Base-by-base conservation (phyloP, 2,329 filamentous ascomycete genomes). In the Chaetomium sp. region DNA sequence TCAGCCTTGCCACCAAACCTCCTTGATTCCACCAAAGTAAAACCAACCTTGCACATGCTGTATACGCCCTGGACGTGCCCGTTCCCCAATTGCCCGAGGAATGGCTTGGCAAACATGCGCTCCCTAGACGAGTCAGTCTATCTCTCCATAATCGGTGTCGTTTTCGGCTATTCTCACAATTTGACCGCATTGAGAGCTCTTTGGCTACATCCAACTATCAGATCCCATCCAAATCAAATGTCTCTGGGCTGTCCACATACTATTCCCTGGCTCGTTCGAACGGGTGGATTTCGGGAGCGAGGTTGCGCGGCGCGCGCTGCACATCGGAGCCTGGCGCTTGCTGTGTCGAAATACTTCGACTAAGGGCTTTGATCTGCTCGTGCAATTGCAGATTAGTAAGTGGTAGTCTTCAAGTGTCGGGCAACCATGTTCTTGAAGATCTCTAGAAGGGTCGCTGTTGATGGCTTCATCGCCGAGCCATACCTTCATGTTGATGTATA, bases 11-110 rank as follows among this genome's bases (percentile, higher is more conserved):
- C 1, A 1, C 10, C 5, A 11, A 6, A 4, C 1, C 32, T 8
- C n/a, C 1, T 38, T 19, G 1, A 27, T 2, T 11, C 3, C 9
- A 6, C 3, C 9, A 3, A 5, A 6, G 3, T 6, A 27, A 10
- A 37, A 54, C 57, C 6, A 11, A 59, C 58, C 53, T 91, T 91
- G 57, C 87, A 86, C 70, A 94, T 83, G 38, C 82, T 82, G 70
- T 92, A 94, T 8, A 88, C 84, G 60, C 94, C 94, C 67, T 99
- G 94, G 54, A 96, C 89, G 72, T 99, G 94, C 19, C 94, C 92
- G 36, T 83, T 80, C 53, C 92, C 92, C 32, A 99, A 82, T 70
- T 96, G 89, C 0, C 81, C 88, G 45, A 99, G 74, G 67, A 96
- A 96, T 3, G 77, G 76, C 57, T 75, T 74, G 6, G 77, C 81